These are phyloP conservation scores for Aspergillus oerlinghausenensis DNA, from an alignment of 2,329 filamentous ascomycete species.

Conservation along the genomic window DNA sequence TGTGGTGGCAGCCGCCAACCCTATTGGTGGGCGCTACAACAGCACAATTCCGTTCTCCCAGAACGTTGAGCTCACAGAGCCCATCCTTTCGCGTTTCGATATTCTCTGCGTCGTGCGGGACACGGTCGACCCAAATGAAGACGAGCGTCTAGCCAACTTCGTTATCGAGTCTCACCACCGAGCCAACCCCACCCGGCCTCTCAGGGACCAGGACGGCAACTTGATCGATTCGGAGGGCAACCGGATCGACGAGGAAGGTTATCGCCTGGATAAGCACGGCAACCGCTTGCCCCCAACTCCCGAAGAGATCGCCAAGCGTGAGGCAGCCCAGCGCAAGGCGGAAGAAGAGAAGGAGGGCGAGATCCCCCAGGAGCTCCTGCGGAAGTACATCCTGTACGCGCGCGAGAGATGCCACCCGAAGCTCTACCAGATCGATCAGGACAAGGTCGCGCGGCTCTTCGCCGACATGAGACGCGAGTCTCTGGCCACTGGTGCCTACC, in stretches of 20 bases:
- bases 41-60: slow-evolving; percentile 91
- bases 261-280: slow-evolving; percentile 44
- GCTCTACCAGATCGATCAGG: slow-evolving; percentile 94
- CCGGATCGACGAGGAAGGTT: slow-evolving; percentile 59
- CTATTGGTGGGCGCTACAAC: slow-evolving; percentile 93
- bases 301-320: slow-evolving; percentile 41
- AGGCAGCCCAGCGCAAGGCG: slow-evolving; percentile 38
- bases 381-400: slow-evolving; percentile 96
- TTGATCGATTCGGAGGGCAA: slow-evolving; percentile 43
- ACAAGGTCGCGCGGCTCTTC: slow-evolving; percentile 91
- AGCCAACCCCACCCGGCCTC: slow-evolving; percentile 66
- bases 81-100: slow-evolving; percentile 96
- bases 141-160: slow-evolving; percentile 89
- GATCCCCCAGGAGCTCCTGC: slow-evolving; percentile 82
- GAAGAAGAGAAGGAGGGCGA: slow-evolving; percentile 59
- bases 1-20: slow-evolving; percentile 94
- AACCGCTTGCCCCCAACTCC: slow-evolving; percentile 36
- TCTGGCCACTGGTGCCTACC: slow-evolving; percentile 90
- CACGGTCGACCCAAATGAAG: slow-evolving; percentile 85
- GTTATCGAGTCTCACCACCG: slow-evolving; percentile 92
- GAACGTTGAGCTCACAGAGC: slow-evolving; percentile 95
- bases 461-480: slow-evolving; percentile 94
- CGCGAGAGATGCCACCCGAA: slow-evolving; percentile 85
- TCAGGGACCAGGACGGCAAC: slow-evolving; percentile 41
- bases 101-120: slow-evolving; percentile 95